Evolutionary conservation across 352 stramenopile genomes (phyloP), one percentile per base, ranked within the genome.

Genomic region (Pythium monospermum): DNA sequence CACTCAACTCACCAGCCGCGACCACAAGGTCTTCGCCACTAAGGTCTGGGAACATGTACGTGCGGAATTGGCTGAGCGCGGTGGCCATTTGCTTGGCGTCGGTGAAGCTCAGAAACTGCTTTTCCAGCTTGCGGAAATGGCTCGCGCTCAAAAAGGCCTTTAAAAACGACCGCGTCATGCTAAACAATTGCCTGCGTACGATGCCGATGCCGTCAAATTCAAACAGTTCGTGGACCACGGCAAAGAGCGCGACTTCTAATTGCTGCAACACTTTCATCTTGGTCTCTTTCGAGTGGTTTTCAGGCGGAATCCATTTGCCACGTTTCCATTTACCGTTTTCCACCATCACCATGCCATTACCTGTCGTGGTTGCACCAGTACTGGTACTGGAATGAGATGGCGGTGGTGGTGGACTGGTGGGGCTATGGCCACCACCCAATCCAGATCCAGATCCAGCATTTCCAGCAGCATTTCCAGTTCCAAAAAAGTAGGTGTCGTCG

Each of bases 161-260:
- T 54, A 94, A 77, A 38, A 91, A 86, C 40, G 75, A 90, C 23
- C 81, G 79, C 27, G 68, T 85, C 72, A 94, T 84, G 8, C 68
- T 69, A 52, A 94, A 90, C n/a, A 94, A 68, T n/a, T 94, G 80
- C 13, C 83, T 73, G 6, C 81, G 76, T 51, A 94, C 62, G 47
- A 91, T 58, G 22, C 77, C 72, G n/a, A 94, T 83, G 31, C 81
- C 83, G 52, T 94, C 81, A 40, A 94, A 87, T 61, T 94, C 83
- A 40, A 94, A 92, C 31, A 91, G 57, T 47, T 94, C 83, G 48
- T 84, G 71, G 21, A 90, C 45, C 13, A 85, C 66, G 11, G 80
- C 70, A 40, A 91, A 90, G 16, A 94, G 52, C 54, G 74, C 85
- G 45, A 87, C 76, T 61, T 94, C 83, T 32, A 91, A 74, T 45